A percentile compares a stretch with the other conserved stretches of the same genome.
Conservation (phyloP, 2,329 filamentous ascomycete genomes). For the Penicillium sp. region DNA sequence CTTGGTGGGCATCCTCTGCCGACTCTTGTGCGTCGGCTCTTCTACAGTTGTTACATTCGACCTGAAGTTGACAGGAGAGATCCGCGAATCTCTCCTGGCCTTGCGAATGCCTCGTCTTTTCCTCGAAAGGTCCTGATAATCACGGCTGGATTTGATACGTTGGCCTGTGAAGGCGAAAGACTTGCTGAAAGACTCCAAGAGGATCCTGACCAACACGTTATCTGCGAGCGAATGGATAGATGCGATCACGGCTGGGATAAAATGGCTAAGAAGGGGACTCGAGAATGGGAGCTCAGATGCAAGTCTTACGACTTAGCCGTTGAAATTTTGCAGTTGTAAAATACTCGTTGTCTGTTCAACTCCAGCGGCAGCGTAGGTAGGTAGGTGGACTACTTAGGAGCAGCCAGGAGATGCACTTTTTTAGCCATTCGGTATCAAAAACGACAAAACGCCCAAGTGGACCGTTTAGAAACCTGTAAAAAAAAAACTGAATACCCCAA, state of each 20-base stretch:
- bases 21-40: constrained; percentile 20
- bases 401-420: too few species aligned
- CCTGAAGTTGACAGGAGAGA: constrained; percentile 22
- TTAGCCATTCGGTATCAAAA: too few species aligned
- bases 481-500: too few species aligned
- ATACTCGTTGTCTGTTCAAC: too few species aligned
- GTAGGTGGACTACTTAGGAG: too few species aligned
- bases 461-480: too few species aligned
- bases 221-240: constrained; percentile 31
- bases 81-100: constrained; percentile 29
- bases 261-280: not conserved
- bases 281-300: too few species aligned
- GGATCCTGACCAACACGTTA: constrained; percentile 17
- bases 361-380: too few species aligned
- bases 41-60: constrained; percentile 29
- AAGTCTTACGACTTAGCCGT: too few species aligned
- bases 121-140: constrained; percentile 27
- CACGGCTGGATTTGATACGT: constrained; percentile 26
- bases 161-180: constrained; percentile 28
- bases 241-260: constrained; percentile 42
- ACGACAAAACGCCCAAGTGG: too few species aligned
- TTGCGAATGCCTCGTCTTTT: constrained; percentile 21
- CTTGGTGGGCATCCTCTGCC: constrained; percentile 21
- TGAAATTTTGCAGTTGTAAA: too few species aligned
- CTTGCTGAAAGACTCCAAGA: constrained; percentile 22